Conservation (phyloP, 1,284 basidiomycete species). For the Hypsizygus ulmarius region DNA sequence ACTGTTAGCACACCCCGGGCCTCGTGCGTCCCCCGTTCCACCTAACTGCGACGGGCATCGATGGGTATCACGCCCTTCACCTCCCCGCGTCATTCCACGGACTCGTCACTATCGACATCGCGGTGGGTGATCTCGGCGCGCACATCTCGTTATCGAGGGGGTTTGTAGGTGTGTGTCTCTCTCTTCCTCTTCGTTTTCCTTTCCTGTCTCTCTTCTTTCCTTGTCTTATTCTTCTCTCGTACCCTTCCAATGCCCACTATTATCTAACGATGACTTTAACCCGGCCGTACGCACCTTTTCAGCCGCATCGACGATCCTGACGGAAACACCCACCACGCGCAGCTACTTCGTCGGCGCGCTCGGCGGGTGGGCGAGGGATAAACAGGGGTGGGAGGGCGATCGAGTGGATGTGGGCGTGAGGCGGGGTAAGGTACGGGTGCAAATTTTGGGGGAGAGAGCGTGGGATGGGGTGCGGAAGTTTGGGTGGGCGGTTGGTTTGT, state of each 20-base stretch:
- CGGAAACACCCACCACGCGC: conserved; percentile 18
- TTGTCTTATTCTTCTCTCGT: no score
- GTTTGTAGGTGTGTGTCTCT: conserved; percentile 7
- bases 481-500: background rate
- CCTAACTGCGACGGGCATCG: conserved; percentile 13
- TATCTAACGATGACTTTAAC: no score
- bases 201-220: no score
- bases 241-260: no score
- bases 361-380: conserved; percentile 21
- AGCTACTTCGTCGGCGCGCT: conserved; percentile 25
- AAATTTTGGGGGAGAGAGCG: conserved; percentile 18
- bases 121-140: conserved; percentile 18
- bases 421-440: conserved; percentile 19
- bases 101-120: conserved; percentile 17
- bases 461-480: conserved; percentile 16
- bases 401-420: conserved; percentile 16
- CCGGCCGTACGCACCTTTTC: no score
- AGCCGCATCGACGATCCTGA: conserved; percentile 18
- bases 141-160: conserved; percentile 21
- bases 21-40: conserved; percentile 20
- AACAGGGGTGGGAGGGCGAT: conserved; percentile 23
- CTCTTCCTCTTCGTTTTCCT: no score
- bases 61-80: conserved; percentile 22
- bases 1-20: conserved; percentile 16
- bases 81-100: conserved; percentile 23